Conservation (phyloP, 176 grass and related monocot species). For the Oryza meyeriana region DNA sequence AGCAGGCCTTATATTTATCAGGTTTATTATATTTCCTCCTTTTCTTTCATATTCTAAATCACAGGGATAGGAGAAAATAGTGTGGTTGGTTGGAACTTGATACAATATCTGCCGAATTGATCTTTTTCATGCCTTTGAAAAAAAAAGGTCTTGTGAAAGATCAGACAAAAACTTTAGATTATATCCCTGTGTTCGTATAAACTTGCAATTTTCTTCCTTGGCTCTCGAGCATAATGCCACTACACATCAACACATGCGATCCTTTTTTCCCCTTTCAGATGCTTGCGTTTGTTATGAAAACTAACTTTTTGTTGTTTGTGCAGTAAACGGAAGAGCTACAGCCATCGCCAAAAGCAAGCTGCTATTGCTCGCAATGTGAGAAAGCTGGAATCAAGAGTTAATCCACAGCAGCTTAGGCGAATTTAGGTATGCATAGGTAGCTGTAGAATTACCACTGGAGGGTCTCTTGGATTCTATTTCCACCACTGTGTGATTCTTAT, state of each 20-base stretch:
- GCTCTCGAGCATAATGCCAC: background rate
- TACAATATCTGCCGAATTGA: background rate
- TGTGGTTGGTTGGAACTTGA: background rate
- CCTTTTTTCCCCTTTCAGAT: slow-evolving; percentile 9
- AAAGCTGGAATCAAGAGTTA: slow-evolving; percentile 52
- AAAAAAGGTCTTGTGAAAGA: background rate
- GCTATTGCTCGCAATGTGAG: slow-evolving; percentile 45
- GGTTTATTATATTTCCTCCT: slow-evolving; percentile 36
- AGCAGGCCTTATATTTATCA: slow-evolving; percentile 69
- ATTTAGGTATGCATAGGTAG: slow-evolving; percentile 32
- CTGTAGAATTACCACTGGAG: slow-evolving; percentile 23
- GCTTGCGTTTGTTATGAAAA: background rate
- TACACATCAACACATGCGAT: background rate
- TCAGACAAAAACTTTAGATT: background rate
- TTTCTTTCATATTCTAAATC: background rate
- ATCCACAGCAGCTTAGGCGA: slow-evolving; percentile 12
- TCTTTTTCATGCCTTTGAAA: background rate
- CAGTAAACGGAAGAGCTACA: slow-evolving; percentile 82
- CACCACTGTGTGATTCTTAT: slow-evolving; percentile 25
- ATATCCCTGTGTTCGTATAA: background rate
- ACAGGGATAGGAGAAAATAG: background rate
- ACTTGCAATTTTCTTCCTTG: slow-evolving; percentile 23
- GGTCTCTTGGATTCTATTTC: slow-evolving; percentile 21
- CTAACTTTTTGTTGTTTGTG: slow-evolving; percentile 28
- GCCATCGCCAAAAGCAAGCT: slow-evolving; percentile 53